These are phyloP conservation scores for Penicillium sp. DNA, from an alignment of 2,329 filamentous ascomycete genomes.

Conservation along the genomic window DNA sequence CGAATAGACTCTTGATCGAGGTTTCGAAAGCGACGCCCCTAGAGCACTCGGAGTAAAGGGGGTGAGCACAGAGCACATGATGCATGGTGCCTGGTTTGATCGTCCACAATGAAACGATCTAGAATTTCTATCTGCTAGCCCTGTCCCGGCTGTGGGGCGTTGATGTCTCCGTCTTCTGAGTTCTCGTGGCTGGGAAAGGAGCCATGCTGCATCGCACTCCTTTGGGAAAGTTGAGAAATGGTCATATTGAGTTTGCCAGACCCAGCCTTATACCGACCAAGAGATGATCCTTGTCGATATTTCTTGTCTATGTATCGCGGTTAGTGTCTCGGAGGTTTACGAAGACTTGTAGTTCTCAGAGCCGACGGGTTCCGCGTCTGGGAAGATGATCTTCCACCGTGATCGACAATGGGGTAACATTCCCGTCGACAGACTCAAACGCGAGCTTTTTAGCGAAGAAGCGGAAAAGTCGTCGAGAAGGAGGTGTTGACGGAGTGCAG, in stretches of 20 bases:
- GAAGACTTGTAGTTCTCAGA: neutral
- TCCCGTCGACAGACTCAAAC: neutral
- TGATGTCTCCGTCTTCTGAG: neutral
- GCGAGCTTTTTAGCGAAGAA: neutral
- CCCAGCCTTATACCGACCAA: neutral
- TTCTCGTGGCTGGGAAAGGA: slow-evolving; percentile 1
- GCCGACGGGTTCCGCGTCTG: slow-evolving; percentile 5
- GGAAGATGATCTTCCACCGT: slow-evolving; percentile 4
- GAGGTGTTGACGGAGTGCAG: neutral
- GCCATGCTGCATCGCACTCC: slow-evolving; percentile 8
- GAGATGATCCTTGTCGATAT: slow-evolving; percentile 1
- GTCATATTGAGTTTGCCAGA: neutral
- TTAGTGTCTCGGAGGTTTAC: neutral
- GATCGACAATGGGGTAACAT: slow-evolving; percentile 4
- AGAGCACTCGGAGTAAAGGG: neutral
- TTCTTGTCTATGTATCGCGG: neutral
- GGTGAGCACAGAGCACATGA: slow-evolving; percentile 16
- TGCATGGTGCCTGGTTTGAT: slow-evolving; percentile 28
- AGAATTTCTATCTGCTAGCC: slow-evolving; percentile 22
- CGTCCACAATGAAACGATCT: slow-evolving; percentile 34
- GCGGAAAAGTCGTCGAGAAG: neutral
- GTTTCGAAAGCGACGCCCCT: slow-evolving; percentile 13
- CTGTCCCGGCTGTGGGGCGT: slow-evolving; percentile 10
- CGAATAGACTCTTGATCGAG: slow-evolving; percentile 13
- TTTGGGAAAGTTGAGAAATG: slow-evolving; percentile 5